Base-by-base conservation (phyloP, 2,329 filamentous ascomycete species). In the Cordyceps farinosa region DNA sequence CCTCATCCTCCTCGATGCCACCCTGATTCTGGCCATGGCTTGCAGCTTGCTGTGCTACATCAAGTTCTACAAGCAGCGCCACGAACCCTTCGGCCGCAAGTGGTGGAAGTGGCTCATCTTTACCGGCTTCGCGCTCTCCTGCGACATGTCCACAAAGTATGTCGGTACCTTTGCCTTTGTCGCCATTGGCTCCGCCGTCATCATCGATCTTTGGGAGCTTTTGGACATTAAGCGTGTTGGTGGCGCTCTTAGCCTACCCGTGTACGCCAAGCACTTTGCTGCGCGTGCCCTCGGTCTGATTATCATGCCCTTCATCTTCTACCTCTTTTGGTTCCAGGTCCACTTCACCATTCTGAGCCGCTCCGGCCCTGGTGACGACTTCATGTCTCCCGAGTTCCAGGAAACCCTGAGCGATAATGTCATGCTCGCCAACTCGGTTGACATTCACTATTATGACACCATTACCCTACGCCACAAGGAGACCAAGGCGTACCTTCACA, bases 31-130 rank as follows among this genome's bases (percentile, higher is more conserved):
- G 67, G 92, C 94, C 76, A 98, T 99, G 92, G 92, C 95, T 5
- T 89, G 95, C 77, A 97, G 92, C 76, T 83, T 99, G 63, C 83
- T 97, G 63, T 92, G 86, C 82, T 99, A 99, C 78, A 90, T 99
- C 78, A 92, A 93, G 70, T 99, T 98, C 80, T 98, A 98, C 82
- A 99, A 98, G 84, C 82, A 94, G 69, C 87, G 95, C 69, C 93
- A 98, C 71, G 84, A 88, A 67, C 84, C 95, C 3, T 99, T 99
- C 75, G 87, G 90, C 65, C 87, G 92, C 66, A 98, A 99, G 79
- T 99, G 95, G 95, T 99, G 95, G 95, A 99, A 99, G 78, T 99
- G 95, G 95, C 85, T 99, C 65, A 87, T 99, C 66, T 79, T 98
- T 70, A 99, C 95, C 8, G 95, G 95, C 65, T 94, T 99, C 74